phyloP scores from a whole-genome alignment of 441 rosid species.

The Manihot esculenta region DNA sequence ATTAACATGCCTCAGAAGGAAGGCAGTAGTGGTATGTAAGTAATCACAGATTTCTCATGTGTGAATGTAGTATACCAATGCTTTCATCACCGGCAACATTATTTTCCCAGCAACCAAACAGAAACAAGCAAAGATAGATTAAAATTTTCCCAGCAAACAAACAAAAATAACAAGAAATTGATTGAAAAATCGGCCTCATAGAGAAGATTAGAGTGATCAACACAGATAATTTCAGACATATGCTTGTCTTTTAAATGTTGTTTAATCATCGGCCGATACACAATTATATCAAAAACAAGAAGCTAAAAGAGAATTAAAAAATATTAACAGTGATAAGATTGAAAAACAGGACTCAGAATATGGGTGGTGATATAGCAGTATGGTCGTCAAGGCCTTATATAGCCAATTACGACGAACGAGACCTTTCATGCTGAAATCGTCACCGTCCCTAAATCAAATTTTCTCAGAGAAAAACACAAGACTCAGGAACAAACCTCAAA shows the following conservation, averaged over 20 bases:
- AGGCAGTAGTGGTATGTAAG: conserved; percentile 53
- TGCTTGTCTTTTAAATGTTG: conserved; percentile 58
- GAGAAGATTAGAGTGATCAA: conserved; percentile 77
- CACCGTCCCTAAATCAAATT: conserved; percentile 49
- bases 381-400: conserved; percentile 79
- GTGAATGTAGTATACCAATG: conserved; percentile 23
- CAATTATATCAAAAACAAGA: background rate
- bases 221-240: conserved; percentile 68
- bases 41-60: conserved; percentile 39
- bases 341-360: conserved; percentile 51
- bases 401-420: conserved; percentile 97
- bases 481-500: too few relatives aligned
- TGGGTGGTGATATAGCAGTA: conserved; percentile 97
- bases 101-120: too few relatives aligned
- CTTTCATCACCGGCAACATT: conserved; percentile 38
- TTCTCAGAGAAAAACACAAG: background rate
- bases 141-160: too few relatives aligned
- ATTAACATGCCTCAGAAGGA: conserved; percentile 58
- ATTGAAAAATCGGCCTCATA: conserved; percentile 52
- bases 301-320: background rate
- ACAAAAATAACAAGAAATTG: too few relatives aligned
- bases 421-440: conserved; percentile 64
- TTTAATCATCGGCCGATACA: conserved; percentile 62
- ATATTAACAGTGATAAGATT: background rate
- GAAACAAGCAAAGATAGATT: too few relatives aligned